Conservation (phyloP, 2,329 filamentous ascomycete genomes). For the Verticillium nubilum region DNA sequence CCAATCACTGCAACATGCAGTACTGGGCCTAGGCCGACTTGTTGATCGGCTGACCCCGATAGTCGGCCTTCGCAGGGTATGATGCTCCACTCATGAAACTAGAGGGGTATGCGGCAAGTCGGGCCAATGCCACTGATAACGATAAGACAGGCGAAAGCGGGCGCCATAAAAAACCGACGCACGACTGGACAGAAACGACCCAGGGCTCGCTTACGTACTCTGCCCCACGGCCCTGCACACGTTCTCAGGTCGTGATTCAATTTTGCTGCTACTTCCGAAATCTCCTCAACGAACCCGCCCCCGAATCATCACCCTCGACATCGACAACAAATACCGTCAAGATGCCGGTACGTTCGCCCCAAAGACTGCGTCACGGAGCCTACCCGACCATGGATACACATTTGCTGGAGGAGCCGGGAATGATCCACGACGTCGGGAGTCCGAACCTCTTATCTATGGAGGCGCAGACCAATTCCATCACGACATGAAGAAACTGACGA, state of each 20-base stretch:
- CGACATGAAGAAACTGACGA: not conserved
- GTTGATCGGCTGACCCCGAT: not conserved
- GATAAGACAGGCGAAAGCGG: not conserved
- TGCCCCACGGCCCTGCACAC: not conserved
- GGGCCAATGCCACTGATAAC: not conserved
- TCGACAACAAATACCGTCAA: constrained; percentile 28
- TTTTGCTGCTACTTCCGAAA: not conserved
- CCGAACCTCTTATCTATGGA: not conserved
- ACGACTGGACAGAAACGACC: not conserved
- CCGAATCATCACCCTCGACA: not conserved
- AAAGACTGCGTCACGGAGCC: not conserved
- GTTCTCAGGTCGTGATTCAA: not conserved
- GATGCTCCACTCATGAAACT: not conserved
- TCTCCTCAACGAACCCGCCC: not conserved
- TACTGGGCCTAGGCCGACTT: not conserved
- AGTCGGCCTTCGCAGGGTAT: not conserved
- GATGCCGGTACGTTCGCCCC: constrained; percentile 30
- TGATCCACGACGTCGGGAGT: not conserved
- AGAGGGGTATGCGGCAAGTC: not conserved
- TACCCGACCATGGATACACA: not conserved
- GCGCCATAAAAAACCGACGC: not conserved
- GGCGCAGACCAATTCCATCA: constrained; percentile 5
- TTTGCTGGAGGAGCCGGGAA: not conserved
- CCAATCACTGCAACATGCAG: not conserved
- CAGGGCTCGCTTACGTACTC: not conserved